Percentiles rank a stretch among this genome's conserved stretches.
Evolutionary conservation across 495 filamentous ascomycete species (phyloP).

Genomic region (Monascus purpureus): DNA sequence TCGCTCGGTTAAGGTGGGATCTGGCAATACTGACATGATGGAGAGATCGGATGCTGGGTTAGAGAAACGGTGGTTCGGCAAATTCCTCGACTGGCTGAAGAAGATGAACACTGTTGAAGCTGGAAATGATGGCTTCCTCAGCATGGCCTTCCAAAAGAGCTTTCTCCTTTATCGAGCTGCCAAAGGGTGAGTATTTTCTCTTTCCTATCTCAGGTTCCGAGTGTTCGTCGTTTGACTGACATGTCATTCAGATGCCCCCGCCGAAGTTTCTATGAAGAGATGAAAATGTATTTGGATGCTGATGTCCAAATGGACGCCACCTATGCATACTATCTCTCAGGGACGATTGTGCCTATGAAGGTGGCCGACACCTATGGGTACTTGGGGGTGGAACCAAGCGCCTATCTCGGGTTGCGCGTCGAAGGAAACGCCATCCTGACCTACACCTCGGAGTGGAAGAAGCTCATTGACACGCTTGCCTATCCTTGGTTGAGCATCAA

Average conservation of each 20-base stretch:
- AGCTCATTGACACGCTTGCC: constrained; percentile 12
- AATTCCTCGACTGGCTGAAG: constrained; percentile 3
- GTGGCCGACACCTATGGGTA: constrained; percentile 8
- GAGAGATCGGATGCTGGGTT: neutral
- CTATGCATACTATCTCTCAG: constrained; percentile 10
- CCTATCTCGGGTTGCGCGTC: constrained; percentile 3
- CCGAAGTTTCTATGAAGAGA: constrained; percentile 3
- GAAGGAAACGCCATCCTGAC: constrained; percentile 8
- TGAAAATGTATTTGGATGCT: constrained; percentile 8
- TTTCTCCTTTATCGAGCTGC: constrained; percentile 4
- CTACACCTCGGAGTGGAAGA: constrained; percentile 6
- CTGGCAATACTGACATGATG: too few species aligned
- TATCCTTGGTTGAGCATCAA: constrained; percentile 19
- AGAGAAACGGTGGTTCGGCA: constrained; percentile 8
- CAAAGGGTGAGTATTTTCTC: too few species aligned
- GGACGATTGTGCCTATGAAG: constrained; percentile 8
- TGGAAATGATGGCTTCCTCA: constrained; percentile 1
- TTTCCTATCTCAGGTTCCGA: too few species aligned
- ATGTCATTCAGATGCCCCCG: too few species aligned
- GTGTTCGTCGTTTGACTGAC: too few species aligned
- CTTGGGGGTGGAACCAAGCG: constrained; percentile 7
- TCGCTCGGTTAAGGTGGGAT: too few species aligned
- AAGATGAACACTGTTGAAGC: constrained; percentile 3
- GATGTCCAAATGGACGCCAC: constrained; percentile 9
- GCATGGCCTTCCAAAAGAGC: neutral